Percentiles rank a stretch among this genome's conserved stretches.
These are phyloP conservation scores for Thielaviopsis musarum DNA, from an alignment of 2,329 filamentous ascomycete genomes.

Conservation along the genomic window DNA sequence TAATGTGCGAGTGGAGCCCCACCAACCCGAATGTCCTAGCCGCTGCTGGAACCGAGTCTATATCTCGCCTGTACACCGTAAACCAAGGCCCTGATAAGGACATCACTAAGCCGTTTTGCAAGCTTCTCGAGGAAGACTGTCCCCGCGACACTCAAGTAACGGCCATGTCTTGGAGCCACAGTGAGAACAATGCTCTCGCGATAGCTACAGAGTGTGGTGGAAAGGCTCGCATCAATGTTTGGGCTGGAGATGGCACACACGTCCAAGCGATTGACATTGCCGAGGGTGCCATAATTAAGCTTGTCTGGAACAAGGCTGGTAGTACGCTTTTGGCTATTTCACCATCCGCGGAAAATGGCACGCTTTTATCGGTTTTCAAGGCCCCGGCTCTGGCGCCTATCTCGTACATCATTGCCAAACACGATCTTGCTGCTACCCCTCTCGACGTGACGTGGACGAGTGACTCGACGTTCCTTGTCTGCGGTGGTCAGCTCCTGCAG, in stretches of 20 bases:
- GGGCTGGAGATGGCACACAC: conserved; percentile 34
- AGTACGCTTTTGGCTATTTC: conserved; percentile 39
- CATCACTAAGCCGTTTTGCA: conserved; percentile 25
- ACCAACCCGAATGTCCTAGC: conserved; percentile 47
- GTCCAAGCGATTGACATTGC: conserved; percentile 37
- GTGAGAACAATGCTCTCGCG: conserved; percentile 36
- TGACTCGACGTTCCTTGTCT: conserved; percentile 40
- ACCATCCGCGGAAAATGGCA: conserved; percentile 27
- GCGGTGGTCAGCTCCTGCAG: conserved; percentile 37
- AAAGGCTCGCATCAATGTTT: conserved; percentile 37
- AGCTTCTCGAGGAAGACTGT: conserved; percentile 36
- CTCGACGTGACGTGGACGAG: conserved; percentile 45
- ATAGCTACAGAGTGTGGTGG: conserved; percentile 37
- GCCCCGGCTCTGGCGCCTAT: conserved; percentile 24
- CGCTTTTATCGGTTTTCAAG: conserved; percentile 7
- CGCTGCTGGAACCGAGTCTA: conserved; percentile 51
- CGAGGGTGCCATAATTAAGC: conserved; percentile 44
- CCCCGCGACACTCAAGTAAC: conserved; percentile 37
- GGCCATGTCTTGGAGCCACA: conserved; percentile 41
- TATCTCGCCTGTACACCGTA: conserved; percentile 52
- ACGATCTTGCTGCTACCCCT: conserved; percentile 33
- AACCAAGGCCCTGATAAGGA: conserved; percentile 30
- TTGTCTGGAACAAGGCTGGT: conserved; percentile 42
- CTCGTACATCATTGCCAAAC: conserved; percentile 27
- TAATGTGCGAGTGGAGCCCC: conserved; percentile 55